Percentiles rank a stretch among this genome's conserved stretches.
phyloP scores from a whole-genome alignment of 2,329 filamentous ascomycete genomes.

The Neurospora sp. region DNA sequence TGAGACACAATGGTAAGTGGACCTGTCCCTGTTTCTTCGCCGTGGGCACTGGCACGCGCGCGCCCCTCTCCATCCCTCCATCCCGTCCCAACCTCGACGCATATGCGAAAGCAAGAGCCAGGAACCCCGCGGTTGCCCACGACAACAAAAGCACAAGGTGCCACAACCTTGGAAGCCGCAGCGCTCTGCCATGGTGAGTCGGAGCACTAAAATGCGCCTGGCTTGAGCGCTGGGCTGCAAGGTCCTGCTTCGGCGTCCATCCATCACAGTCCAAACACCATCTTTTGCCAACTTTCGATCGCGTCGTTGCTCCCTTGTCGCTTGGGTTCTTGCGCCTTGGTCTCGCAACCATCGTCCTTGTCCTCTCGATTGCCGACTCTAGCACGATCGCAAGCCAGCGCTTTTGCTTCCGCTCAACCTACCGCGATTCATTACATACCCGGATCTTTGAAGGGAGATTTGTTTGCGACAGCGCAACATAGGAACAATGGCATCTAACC shows the following conservation, averaged over 20 bases:
- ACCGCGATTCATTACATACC: background rate
- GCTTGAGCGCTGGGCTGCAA: slow-evolving; percentile 8
- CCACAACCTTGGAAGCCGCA: slow-evolving; percentile 1
- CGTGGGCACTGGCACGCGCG: background rate
- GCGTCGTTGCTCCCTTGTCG: background rate
- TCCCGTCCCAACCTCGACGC: slow-evolving; percentile 1
- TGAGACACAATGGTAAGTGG: slow-evolving; percentile 11
- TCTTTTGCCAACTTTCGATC: background rate
- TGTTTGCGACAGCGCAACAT: background rate
- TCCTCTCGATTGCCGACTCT: background rate
- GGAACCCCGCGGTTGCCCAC: slow-evolving; percentile 14
- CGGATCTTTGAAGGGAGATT: background rate
- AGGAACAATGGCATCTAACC: slow-evolving; percentile 39
- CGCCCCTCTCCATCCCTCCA: slow-evolving; percentile 1
- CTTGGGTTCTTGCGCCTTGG: background rate
- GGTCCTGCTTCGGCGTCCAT: background rate
- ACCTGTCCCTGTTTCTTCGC: background rate
- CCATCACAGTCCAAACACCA: background rate
- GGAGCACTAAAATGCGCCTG: slow-evolving; percentile 11
- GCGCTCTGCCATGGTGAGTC: background rate
- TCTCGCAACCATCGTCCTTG: background rate
- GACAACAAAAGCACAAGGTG: slow-evolving; percentile 12
- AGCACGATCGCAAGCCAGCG: background rate
- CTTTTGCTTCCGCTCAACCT: background rate
- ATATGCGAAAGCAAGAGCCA: slow-evolving; percentile 2